Conservation (phyloP, 2,329 filamentous ascomycete species). For the Aspergillus proliferans region DNA sequence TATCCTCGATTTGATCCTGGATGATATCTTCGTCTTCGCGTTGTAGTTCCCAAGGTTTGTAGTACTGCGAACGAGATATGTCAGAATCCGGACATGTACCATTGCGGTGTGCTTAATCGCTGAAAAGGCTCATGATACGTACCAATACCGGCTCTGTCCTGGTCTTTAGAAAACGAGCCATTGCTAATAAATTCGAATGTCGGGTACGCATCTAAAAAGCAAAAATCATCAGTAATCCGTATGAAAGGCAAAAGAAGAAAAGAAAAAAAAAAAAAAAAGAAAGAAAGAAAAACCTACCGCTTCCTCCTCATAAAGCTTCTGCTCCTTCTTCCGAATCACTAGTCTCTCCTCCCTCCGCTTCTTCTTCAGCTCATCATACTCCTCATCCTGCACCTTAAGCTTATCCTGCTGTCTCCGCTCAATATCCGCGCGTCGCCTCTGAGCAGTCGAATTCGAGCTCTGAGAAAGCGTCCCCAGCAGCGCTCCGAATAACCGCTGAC, state of each 20-base stretch:
- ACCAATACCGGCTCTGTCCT: constrained; percentile 67
- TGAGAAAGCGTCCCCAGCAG: constrained; percentile 73
- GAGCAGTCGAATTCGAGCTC: constrained; percentile 55
- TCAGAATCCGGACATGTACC: not conserved
- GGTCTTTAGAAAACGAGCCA: constrained; percentile 69
- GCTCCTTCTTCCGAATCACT: constrained; percentile 59
- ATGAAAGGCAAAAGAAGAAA: not conserved
- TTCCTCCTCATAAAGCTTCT: constrained; percentile 68
- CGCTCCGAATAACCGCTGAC: constrained; percentile 78
- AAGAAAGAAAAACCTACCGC: constrained; percentile 52
- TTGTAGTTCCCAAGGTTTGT: constrained; percentile 73
- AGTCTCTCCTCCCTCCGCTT: constrained; percentile 60
- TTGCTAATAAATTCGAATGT: constrained; percentile 65
- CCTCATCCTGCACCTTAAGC: constrained; percentile 67
- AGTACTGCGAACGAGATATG: constrained; percentile 55
- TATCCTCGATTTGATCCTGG: constrained; percentile 61
- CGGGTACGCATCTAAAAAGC: constrained; percentile 61
- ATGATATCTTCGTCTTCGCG: constrained; percentile 64
- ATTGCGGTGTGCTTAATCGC: not conserved
- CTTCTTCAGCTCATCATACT: constrained; percentile 62
- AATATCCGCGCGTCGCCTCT: constrained; percentile 69
- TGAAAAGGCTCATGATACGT: constrained; percentile 32
- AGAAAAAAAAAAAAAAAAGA: constrained; percentile 29
- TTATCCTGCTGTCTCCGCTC: constrained; percentile 75
- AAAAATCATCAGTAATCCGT: constrained; percentile 17